Evolutionary conservation across 345 rosid species (phyloP), one percentile per base, ranked within the genome.

Genomic region (Gossypium raimondii): DNA sequence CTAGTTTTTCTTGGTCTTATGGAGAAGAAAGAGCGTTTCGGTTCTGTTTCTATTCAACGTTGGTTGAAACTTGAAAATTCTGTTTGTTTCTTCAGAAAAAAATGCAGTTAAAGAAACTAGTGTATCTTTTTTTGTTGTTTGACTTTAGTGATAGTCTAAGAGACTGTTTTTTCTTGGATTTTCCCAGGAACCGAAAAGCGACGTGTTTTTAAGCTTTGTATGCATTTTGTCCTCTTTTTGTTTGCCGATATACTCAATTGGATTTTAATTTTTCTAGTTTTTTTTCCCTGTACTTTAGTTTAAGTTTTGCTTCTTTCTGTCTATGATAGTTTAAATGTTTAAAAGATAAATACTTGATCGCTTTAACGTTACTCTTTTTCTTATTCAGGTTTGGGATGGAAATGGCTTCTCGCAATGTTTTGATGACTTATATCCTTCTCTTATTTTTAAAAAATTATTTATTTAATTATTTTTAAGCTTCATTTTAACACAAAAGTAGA

Each of bases 321-420:
- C 18, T 47, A 1, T 68, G 53, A 44, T 68, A 50, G 27, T 57
- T 22, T 20, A 67, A 67, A 45, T 41, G 25, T 65, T 43, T 41
- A 41, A 34, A 34, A 41, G 58, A 10, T 45, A n/a, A 51, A 53
- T 53, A 14, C 44, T 9, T 2, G 48, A n/a, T 34, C 34, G 44
- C 66, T 41, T 10, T 17, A 58, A 61, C 65, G 1, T 3, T 22
- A 3, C 9, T 48, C 27, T 78, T 66, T 64, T 45, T 73, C 58
- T 55, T 29, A 77, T 77, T 59, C 90, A 89, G 91, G 93, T 84
- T n/a, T 86, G 91, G 90, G 80, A 82, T 77, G 86, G 87, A 66
- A 75, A 53, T 72, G 73, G 24, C 65, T 82, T 89, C 82, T 82
- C 88, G 11, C 78, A 78, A 65, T 87, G 89, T 76, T 86, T 89